These are phyloP conservation scores for Firmiana major DNA, from an alignment of 345 rosid species.

Conservation along the genomic window DNA sequence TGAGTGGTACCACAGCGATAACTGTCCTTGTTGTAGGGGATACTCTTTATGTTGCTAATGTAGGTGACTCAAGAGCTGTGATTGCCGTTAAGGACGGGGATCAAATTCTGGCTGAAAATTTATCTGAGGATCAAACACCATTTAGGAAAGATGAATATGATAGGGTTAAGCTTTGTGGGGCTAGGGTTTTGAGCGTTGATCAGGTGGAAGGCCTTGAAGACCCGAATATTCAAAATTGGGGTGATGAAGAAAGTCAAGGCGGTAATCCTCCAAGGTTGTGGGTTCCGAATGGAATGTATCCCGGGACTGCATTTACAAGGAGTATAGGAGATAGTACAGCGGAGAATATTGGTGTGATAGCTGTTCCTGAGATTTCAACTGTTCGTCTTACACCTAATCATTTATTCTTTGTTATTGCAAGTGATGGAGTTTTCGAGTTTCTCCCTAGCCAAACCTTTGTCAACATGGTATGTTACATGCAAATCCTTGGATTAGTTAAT, in stretches of 20 bases:
- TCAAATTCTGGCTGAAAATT: conserved; percentile 59
- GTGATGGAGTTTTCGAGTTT: conserved; percentile 96
- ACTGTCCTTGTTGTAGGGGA: conserved; percentile 86
- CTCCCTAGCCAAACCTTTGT: conserved; percentile 86
- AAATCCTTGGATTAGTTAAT: not conserved
- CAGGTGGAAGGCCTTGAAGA: conserved; percentile 93
- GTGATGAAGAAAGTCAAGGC: conserved; percentile 81
- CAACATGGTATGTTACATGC: conserved; percentile 55
- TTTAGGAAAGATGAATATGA: conserved; percentile 91
- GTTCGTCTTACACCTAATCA: conserved; percentile 68
- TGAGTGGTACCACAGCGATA: conserved; percentile 95
- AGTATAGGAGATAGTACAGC: conserved; percentile 87
- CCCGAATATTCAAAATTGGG: conserved; percentile 80
- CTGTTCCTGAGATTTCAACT: conserved; percentile 74
- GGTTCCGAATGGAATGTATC: conserved; percentile 85
- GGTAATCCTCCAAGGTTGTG: conserved; percentile 95
- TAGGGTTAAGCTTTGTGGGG: conserved; percentile 87
- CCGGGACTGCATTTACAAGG: conserved; percentile 93
- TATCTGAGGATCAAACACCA: conserved; percentile 91
- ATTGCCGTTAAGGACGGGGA: conserved; percentile 66
- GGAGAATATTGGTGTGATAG: conserved; percentile 78
- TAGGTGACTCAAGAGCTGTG: conserved; percentile 95
- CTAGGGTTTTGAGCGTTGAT: conserved; percentile 82
- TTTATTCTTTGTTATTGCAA: conserved; percentile 83
- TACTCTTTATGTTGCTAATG: conserved; percentile 83